Evolutionary conservation across 345 rosid genomes (phyloP), one percentile per base, ranked within the genome.

Genomic region (Eucalyptus erythrocorys): DNA sequence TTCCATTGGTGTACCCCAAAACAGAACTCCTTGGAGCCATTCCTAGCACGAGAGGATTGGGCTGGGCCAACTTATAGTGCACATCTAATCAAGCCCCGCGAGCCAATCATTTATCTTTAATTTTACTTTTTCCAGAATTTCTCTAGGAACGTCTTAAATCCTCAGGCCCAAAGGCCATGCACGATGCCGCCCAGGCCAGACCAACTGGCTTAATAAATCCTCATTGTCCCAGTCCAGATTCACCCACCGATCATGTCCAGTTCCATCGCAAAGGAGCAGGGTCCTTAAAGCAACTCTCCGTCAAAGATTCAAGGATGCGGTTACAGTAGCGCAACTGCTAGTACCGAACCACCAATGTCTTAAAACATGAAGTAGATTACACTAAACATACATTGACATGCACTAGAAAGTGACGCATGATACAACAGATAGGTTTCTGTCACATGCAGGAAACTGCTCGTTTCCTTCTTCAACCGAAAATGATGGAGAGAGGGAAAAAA

Each of bases 41-140:
- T 37, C 82, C 82, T 10, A 2, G 47, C 12, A 19, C 4, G 82
- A 76, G 82, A 76, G 14, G 82, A 76, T 76, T 21, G 82, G 14
- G 47, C 7, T 21, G 30, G 47, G 82, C 47, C 5, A 76, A n/a
- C 40, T 64, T n/a, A 64, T 64, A 15, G 21, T 1, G 22, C 32
- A n/a, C 37, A 64, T n/a, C 76, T n/a, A 64, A 7, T 15, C 21
- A n/a, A 1, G 40, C 3, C 0, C 1, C 5, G 76, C 6, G 32
- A n/a, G 76, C 21, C 5, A 8, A 61, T 64, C 14, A 64, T n/a
- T 64, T n/a, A n/a, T 64, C 37, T 64, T n/a, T 4, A n/a, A 2
- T 14, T 64, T 64, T n/a, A n/a, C 40, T 64, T 15, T n/a, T n/a
- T 64, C 76, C 40, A 4, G 43, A 68, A 68, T 34, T 68, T 37